Percentiles rank a stretch among this genome's conserved stretches.
phyloP scores from a whole-genome alignment of 2,329 filamentous ascomycete species.

The Stagonosporopsis chrysanthemi region DNA sequence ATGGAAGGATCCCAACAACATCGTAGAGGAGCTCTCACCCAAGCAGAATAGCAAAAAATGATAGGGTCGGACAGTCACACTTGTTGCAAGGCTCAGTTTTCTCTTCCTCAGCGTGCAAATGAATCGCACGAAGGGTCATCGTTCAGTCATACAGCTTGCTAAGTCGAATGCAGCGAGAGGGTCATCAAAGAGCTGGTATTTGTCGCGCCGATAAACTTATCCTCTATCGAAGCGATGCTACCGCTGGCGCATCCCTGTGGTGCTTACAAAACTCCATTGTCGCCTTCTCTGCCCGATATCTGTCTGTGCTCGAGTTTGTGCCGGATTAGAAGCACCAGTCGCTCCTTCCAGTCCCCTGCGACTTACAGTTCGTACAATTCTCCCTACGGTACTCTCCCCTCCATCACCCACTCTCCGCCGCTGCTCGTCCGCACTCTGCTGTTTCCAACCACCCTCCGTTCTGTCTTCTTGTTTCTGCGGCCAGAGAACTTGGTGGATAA shows the following conservation, averaged over 20 bases:
- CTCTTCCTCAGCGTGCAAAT: neutral
- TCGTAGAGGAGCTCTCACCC: conserved; percentile 63
- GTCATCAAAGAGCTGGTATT: too few relatives aligned
- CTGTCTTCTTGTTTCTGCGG: conserved; percentile 73
- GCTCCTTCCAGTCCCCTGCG: conserved; percentile 20
- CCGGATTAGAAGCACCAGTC: conserved; percentile 9
- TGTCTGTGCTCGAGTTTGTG: conserved; percentile 20
- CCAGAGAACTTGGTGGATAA: conserved; percentile 74
- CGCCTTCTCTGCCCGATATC: conserved; percentile 25
- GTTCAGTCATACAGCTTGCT: neutral
- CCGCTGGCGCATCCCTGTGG: neutral
- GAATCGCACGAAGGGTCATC: neutral
- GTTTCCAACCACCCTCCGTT: conserved; percentile 65
- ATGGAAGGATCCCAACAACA: conserved; percentile 69
- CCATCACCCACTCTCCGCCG: conserved; percentile 32
- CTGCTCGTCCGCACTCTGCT: conserved; percentile 42
- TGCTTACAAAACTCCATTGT: conserved; percentile 25
- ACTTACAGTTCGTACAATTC: conserved; percentile 33
- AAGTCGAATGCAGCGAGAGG: too few relatives aligned
- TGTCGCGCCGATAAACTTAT: neutral
- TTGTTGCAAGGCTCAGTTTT: neutral
- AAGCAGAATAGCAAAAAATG: conserved; percentile 37
- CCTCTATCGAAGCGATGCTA: neutral
- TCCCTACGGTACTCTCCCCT: conserved; percentile 27
- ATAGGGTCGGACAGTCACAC: too few relatives aligned